These are phyloP conservation scores for Daldinia caldariorum DNA, from an alignment of 495 filamentous ascomycete genomes.

Conservation along the genomic window DNA sequence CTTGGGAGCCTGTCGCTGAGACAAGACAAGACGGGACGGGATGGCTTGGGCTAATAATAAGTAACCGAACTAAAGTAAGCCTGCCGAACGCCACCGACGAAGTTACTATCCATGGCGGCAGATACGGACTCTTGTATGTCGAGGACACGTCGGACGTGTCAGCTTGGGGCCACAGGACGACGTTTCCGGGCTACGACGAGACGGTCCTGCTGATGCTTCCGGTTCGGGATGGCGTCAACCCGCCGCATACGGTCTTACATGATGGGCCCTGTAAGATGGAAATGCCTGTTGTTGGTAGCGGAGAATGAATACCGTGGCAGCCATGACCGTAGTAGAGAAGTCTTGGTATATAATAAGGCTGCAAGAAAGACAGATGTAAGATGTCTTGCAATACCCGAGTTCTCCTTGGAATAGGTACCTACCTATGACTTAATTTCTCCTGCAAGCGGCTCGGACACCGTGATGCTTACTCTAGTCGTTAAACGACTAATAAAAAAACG, in stretches of 20 bases:
- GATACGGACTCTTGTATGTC: slow-evolving; percentile 58
- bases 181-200: slow-evolving; percentile 54
- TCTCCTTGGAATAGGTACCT: not conserved
- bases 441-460: not conserved
- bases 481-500: not conserved
- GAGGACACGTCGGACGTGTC: slow-evolving; percentile 61
- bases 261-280: slow-evolving; percentile 17
- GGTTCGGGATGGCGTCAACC: slow-evolving; percentile 47
- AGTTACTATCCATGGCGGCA: slow-evolving; percentile 57
- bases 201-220: slow-evolving; percentile 57
- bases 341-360: not conserved
- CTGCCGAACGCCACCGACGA: slow-evolving; percentile 57
- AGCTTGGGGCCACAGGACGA: slow-evolving; percentile 56
- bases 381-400: not conserved
- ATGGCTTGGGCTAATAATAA: not conserved
- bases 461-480: not conserved
- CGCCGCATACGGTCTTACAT: slow-evolving; percentile 55
- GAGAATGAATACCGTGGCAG: not conserved
- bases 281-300: not conserved
- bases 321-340: not conserved
- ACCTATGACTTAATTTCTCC: not conserved
- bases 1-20: not conserved
- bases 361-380: not conserved
- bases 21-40: not conserved
- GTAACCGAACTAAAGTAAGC: slow-evolving; percentile 49